phyloP scores from a whole-genome alignment of 2,329 filamentous ascomycete species.

The Paraconiothyrium sp. region DNA sequence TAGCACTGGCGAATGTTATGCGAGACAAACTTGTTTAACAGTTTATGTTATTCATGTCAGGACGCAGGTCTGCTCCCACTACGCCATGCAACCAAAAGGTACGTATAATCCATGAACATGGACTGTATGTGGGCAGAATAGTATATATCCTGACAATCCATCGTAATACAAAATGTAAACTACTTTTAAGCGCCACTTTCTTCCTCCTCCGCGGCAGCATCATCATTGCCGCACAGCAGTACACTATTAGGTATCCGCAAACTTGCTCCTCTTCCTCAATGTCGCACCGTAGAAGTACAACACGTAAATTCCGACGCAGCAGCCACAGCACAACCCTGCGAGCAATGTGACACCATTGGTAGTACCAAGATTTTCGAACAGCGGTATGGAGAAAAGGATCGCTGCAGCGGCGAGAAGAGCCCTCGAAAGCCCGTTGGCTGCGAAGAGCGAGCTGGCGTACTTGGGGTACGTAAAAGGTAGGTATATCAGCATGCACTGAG shows the following conservation, averaged over 20 bases:
- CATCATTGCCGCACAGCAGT: too few relatives aligned
- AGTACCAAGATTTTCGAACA: not conserved
- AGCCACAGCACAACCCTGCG: not conserved
- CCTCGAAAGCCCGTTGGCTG: not conserved
- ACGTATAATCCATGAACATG: too few relatives aligned
- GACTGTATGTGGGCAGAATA: too few relatives aligned
- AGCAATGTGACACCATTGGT: not conserved
- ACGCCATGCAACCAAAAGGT: too few relatives aligned
- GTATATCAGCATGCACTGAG: not conserved
- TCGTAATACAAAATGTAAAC: too few relatives aligned
- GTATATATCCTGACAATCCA: too few relatives aligned
- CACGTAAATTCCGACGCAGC: not conserved
- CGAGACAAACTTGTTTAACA: too few relatives aligned
- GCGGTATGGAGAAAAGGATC: not conserved
- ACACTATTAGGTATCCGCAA: not conserved
- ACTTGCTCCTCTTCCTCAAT: not conserved
- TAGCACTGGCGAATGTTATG: too few relatives aligned
- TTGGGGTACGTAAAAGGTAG: not conserved
- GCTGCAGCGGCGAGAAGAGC: not conserved
- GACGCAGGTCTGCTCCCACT: too few relatives aligned
- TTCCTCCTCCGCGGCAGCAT: too few relatives aligned
- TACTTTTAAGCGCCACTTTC: too few relatives aligned
- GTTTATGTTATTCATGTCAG: too few relatives aligned
- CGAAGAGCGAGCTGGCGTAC: not conserved
- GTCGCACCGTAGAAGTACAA: not conserved